Evolutionary conservation across 2,329 filamentous ascomycete species (phyloP).

Genomic region (Sclerotinia glacialis): DNA sequence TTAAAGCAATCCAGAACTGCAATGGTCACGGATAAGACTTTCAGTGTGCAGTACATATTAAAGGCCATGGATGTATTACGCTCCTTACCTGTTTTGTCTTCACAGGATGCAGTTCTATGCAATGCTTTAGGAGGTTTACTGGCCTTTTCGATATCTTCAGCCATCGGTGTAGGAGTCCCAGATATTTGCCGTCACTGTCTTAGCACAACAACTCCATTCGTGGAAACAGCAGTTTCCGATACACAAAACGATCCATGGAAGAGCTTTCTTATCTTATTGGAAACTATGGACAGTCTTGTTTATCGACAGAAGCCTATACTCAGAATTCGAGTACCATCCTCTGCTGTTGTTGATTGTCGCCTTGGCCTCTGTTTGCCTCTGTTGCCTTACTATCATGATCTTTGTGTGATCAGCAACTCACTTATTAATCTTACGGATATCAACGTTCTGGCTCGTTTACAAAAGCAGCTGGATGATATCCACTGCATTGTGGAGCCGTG

Average conservation of each 20-base stretch:
- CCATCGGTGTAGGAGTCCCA: slow-evolving; percentile 34
- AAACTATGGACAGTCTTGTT: slow-evolving; percentile 36
- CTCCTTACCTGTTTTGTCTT: slow-evolving; percentile 29
- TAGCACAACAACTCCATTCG: slow-evolving; percentile 29
- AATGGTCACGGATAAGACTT: slow-evolving; percentile 19
- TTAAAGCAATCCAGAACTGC: slow-evolving; percentile 28
- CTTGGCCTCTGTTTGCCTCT: slow-evolving; percentile 36
- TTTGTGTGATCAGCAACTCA: slow-evolving; percentile 35
- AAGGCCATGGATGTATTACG: slow-evolving; percentile 31
- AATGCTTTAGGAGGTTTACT: slow-evolving; percentile 31
- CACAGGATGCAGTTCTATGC: slow-evolving; percentile 31
- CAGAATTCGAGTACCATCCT: slow-evolving; percentile 24
- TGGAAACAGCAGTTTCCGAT: slow-evolving; percentile 24
- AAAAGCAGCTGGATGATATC: slow-evolving; percentile 31
- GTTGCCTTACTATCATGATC: slow-evolving; percentile 35
- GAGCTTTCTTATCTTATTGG: slow-evolving; percentile 33
- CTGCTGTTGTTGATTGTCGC: slow-evolving; percentile 28
- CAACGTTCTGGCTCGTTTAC: slow-evolving; percentile 23
- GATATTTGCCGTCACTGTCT: slow-evolving; percentile 36
- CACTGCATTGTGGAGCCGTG: slow-evolving; percentile 31
- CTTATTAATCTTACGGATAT: slow-evolving; percentile 26
- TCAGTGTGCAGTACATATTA: slow-evolving; percentile 27
- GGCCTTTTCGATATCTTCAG: slow-evolving; percentile 34
- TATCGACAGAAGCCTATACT: slow-evolving; percentile 33
- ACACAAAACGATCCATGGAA: slow-evolving; percentile 26